A percentile compares a stretch with the other conserved stretches of the same genome.
These are phyloP conservation scores for Neonectria coccinea DNA, from an alignment of 2,329 filamentous ascomycete genomes.

Conservation along the genomic window DNA sequence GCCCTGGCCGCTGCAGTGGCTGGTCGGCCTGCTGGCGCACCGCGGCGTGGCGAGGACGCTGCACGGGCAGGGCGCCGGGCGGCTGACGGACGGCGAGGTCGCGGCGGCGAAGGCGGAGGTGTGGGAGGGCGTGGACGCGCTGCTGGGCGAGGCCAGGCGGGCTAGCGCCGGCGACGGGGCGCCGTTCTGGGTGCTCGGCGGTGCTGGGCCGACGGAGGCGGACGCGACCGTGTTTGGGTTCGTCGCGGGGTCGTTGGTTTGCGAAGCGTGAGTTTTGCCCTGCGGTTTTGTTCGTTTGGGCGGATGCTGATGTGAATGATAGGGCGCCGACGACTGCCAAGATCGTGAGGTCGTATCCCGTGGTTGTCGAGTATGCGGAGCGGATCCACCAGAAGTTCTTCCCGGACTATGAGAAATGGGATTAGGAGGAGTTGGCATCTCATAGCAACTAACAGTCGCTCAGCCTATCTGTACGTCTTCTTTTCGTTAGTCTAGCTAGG, in stretches of 20 bases:
- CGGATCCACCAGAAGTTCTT: conserved; percentile 69
- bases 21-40: conserved; percentile 64
- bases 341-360: conserved; percentile 60
- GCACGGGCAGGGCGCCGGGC: conserved; percentile 67
- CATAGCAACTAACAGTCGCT: too few relatives aligned
- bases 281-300: background rate
- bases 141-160: too few relatives aligned
- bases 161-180: too few relatives aligned
- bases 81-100: conserved; percentile 64
- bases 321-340: conserved; percentile 61
- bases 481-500: too few relatives aligned
- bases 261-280: conserved; percentile 60
- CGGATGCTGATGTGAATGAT: conserved; percentile 3
- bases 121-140: background rate
- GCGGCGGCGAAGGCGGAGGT: conserved; percentile 58
- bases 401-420: conserved; percentile 64
- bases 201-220: conserved; percentile 62
- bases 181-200: too few relatives aligned
- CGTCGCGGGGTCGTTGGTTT: conserved; percentile 63
- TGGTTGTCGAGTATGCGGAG: conserved; percentile 65
- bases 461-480: too few relatives aligned
- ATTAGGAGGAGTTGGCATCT: too few relatives aligned
- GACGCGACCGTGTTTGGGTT: conserved; percentile 71
- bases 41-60: conserved; percentile 58
- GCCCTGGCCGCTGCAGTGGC: conserved; percentile 58